Percentiles rank a stretch among this genome's conserved stretches.
These are phyloP conservation scores for Saxispiralis lemnorum DNA, from an alignment of 495 filamentous ascomycete species.

Conservation along the genomic window DNA sequence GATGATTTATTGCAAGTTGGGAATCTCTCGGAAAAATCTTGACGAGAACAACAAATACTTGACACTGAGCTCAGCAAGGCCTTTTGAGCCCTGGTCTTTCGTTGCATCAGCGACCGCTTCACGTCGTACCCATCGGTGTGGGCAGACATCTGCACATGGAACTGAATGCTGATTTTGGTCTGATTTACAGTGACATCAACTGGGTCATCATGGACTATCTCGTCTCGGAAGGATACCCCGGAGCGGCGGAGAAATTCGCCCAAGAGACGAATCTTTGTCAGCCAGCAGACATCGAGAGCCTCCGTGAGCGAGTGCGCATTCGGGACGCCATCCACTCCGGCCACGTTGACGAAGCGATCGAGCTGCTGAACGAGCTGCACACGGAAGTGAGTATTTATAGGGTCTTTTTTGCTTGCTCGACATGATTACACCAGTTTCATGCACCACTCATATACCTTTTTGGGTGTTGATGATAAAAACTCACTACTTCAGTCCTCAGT, in stretches of 20 bases:
- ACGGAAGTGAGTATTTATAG: conserved; percentile 52
- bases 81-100: too few relatives aligned
- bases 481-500: conserved; percentile 77
- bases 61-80: conserved; percentile 21
- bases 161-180: background rate
- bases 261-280: conserved; percentile 76
- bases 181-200: conserved; percentile 65
- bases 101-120: background rate
- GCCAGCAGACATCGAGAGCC: conserved; percentile 48
- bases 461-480: conserved; percentile 79
- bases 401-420: conserved; percentile 25
- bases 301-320: conserved; percentile 62
- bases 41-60: conserved; percentile 73
- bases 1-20: conserved; percentile 92
- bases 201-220: conserved; percentile 92
- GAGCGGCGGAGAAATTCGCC: conserved; percentile 82
- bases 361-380: conserved; percentile 73
- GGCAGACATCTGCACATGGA: conserved; percentile 28
- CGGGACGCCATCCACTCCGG: conserved; percentile 65
- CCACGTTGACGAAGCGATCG: conserved; percentile 68
- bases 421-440: conserved; percentile 98
- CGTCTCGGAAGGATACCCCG: conserved; percentile 86
- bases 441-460: conserved; percentile 87
- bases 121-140: too few relatives aligned
- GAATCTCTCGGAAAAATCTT: conserved; percentile 98